phyloP scores from a whole-genome alignment of 2,329 filamentous ascomycete species.

The Parastagonospora avenae region DNA sequence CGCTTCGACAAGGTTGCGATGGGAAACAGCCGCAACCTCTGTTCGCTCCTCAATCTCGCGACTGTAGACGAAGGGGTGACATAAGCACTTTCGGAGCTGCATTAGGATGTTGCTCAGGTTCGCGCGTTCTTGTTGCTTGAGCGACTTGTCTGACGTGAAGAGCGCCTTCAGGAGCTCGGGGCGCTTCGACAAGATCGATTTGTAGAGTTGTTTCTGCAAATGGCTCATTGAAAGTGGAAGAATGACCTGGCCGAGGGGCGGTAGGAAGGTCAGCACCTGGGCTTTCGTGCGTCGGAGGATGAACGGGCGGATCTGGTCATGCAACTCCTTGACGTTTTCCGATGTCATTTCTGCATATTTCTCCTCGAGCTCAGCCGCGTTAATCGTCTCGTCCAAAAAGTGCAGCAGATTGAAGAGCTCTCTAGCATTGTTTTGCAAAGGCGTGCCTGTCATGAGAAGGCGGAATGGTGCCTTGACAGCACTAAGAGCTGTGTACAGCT shows the following conservation, averaged over 20 bases:
- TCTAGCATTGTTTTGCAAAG: slow-evolving; percentile 91
- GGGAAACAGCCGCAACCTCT: slow-evolving; percentile 64
- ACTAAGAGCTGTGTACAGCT: slow-evolving; percentile 76
- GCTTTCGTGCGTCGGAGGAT: slow-evolving; percentile 82
- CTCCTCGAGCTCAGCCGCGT: slow-evolving; percentile 75
- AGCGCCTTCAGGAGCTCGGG: slow-evolving; percentile 87
- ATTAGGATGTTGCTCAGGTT: slow-evolving; percentile 93
- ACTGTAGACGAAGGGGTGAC: slow-evolving; percentile 95
- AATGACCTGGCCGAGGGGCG: slow-evolving; percentile 93
- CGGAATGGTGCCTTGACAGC: slow-evolving; percentile 81
- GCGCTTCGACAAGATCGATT: slow-evolving; percentile 90
- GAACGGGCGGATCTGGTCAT: slow-evolving; percentile 77
- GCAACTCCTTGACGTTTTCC: slow-evolving; percentile 80
- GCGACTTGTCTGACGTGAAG: slow-evolving; percentile 65
- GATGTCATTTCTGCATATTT: slow-evolving; percentile 79
- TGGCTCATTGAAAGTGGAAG: slow-evolving; percentile 94
- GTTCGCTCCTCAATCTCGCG: slow-evolving; percentile 84
- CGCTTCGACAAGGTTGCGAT: slow-evolving; percentile 86
- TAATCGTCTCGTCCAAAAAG: slow-evolving; percentile 76
- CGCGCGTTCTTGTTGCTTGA: slow-evolving; percentile 74
- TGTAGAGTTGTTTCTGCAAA: slow-evolving; percentile 91
- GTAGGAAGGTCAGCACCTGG: slow-evolving; percentile 87
- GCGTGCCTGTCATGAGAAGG: slow-evolving; percentile 84
- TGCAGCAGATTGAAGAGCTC: slow-evolving; percentile 97
- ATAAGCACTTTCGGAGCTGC: slow-evolving; percentile 92